phyloP scores from a whole-genome alignment of 1,284 basidiomycete genomes.

The Ceratobasidium sp. region DNA sequence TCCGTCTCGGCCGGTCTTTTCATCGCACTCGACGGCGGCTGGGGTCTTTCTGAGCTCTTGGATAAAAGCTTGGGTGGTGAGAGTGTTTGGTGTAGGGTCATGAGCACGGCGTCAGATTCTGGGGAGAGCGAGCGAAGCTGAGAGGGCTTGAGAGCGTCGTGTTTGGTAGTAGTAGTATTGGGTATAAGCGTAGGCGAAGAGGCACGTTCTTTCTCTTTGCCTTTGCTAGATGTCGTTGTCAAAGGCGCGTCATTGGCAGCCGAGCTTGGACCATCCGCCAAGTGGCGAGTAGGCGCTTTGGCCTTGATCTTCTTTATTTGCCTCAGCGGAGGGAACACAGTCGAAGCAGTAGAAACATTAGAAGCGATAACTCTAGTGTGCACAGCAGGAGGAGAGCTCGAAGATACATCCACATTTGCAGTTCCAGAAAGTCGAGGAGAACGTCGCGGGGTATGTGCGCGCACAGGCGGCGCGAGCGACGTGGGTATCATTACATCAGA shows the following conservation, averaged over 20 bases:
- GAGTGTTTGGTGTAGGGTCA: constrained; percentile 9
- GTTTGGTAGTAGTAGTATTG: neutral
- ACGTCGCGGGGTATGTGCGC: constrained; percentile 34
- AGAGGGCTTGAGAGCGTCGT: neutral
- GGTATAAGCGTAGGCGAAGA: constrained; percentile 5
- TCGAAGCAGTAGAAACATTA: constrained; percentile 13
- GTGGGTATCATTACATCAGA: constrained; percentile 34
- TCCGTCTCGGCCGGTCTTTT: constrained; percentile 13
- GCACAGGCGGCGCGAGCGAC: constrained; percentile 14
- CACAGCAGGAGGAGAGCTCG: constrained; percentile 12
- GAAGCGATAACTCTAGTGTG: constrained; percentile 15
- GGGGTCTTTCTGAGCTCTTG: constrained; percentile 28
- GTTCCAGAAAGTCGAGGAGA: constrained; percentile 36
- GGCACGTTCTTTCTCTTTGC: constrained; percentile 29
- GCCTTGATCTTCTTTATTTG: constrained; percentile 22
- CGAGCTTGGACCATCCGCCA: constrained; percentile 10
- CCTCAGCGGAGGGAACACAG: neutral
- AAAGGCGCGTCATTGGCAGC: neutral
- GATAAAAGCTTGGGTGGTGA: neutral
- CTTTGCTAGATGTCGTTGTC: constrained; percentile 15
- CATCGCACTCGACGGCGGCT: constrained; percentile 15
- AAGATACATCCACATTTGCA: constrained; percentile 23
- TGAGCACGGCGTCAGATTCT: constrained; percentile 17
- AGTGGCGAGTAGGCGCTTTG: constrained; percentile 3
- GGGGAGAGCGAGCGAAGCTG: constrained; percentile 24